A percentile compares a stretch with the other conserved stretches of the same genome.
phyloP scores from a whole-genome alignment of 371 early-diverging fungal genomes.

The Thermomucor indicae-seudaticae region DNA sequence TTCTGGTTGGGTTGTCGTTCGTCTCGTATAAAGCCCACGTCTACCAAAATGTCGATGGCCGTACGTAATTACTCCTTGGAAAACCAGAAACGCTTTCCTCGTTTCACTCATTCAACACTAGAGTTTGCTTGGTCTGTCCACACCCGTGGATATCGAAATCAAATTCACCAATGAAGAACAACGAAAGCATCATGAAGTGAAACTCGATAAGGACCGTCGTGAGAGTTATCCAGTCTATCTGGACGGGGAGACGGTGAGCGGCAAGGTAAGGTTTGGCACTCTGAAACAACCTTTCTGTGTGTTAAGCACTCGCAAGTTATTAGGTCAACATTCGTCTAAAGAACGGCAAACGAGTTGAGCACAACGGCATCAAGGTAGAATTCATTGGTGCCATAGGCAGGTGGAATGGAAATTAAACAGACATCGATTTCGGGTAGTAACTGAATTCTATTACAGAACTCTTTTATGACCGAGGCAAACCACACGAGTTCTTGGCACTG shows the following conservation, averaged over 20 bases:
- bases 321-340: conserved; percentile 86
- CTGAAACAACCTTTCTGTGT: too few species aligned
- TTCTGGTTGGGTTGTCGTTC: too few species aligned
- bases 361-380: conserved; percentile 96
- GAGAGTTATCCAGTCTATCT: conserved; percentile 92
- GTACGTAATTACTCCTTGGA: conserved; percentile 14
- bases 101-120: conserved; percentile 15
- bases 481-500: conserved; percentile 89
- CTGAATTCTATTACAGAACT: conserved; percentile 63
- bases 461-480: conserved; percentile 92
- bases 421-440: neutral
- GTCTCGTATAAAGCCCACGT: too few species aligned
- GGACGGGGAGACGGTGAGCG: conserved; percentile 92
- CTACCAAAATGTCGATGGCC: conserved; percentile 45
- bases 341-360: conserved; percentile 92
- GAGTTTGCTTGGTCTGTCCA: conserved; percentile 82
- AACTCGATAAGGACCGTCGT: conserved; percentile 83
- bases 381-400: conserved; percentile 93
- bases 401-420: neutral
- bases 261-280: too few species aligned
- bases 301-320: too few species aligned
- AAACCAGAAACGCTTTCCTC: neutral
- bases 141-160: conserved; percentile 86
- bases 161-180: conserved; percentile 69
- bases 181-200: conserved; percentile 85